Evolutionary conservation across 805 yeast species (phyloP).

Genomic region (Pichia kluyveri): DNA sequence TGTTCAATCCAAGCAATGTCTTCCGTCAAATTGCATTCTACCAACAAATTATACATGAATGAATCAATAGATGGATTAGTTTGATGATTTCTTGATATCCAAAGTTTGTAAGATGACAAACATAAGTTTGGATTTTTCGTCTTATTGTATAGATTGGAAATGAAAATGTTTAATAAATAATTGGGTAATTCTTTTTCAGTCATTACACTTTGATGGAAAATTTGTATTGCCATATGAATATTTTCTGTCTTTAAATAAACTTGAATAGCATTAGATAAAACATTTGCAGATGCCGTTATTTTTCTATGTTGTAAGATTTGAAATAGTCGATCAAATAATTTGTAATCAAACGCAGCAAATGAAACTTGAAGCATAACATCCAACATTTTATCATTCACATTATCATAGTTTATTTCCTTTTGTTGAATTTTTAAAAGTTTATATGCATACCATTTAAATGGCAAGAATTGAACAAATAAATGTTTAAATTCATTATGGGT

Average conservation of each 20-base stretch:
- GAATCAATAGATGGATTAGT: constrained; percentile 17
- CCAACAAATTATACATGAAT: constrained; percentile 14
- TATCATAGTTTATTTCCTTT: constrained; percentile 11
- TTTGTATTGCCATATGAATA: constrained; percentile 19
- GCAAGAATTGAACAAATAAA: constrained; percentile 12
- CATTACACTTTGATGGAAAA: constrained; percentile 23
- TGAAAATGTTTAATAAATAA: constrained; percentile 14
- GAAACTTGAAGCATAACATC: constrained; percentile 14
- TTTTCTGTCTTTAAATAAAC: constrained; percentile 20
- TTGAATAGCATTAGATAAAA: constrained; percentile 17
- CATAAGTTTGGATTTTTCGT: constrained; percentile 17
- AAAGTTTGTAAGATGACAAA: constrained; percentile 19
- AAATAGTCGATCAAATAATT: constrained; percentile 18
- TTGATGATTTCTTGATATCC: constrained; percentile 16
- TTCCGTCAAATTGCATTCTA: constrained; percentile 13
- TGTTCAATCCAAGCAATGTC: constrained; percentile 17
- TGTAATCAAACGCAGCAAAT: constrained; percentile 15
- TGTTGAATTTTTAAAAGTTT: constrained; percentile 13
- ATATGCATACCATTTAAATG: constrained; percentile 14
- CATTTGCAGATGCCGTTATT: constrained; percentile 8
- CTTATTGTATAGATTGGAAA: constrained; percentile 13
- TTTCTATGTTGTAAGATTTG: constrained; percentile 10
- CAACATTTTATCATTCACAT: constrained; percentile 10
- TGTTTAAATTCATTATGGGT: constrained; percentile 19
- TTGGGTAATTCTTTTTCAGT: constrained; percentile 11